A percentile compares a stretch with the other conserved stretches of the same genome.
These are phyloP conservation scores for Psidium guajava DNA, from an alignment of 345 rosid genomes.

Conservation along the genomic window DNA sequence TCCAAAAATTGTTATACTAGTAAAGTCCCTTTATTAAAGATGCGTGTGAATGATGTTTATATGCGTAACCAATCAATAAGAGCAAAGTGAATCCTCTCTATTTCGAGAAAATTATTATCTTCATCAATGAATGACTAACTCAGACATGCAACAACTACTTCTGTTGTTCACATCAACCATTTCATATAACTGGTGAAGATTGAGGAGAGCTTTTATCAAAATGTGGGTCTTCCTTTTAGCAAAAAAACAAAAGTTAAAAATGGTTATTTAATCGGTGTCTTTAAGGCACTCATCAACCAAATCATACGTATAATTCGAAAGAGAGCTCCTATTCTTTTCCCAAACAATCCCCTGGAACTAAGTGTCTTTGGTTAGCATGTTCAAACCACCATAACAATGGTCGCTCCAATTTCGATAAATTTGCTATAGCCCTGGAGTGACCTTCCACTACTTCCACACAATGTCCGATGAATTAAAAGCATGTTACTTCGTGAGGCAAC, in stretches of 20 bases:
- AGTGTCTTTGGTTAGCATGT: not conserved
- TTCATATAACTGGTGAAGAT: not conserved
- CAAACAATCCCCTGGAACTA: not conserved
- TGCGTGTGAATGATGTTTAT: too few relatives aligned
- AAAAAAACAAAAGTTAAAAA: too few relatives aligned
- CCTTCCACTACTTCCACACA: not conserved
- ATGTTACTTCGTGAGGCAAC: not conserved
- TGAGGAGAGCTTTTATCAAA: not conserved
- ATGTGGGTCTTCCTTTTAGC: too few relatives aligned
- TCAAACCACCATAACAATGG: not conserved
- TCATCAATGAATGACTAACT: not conserved
- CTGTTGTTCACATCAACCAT: not conserved
- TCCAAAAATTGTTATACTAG: too few relatives aligned
- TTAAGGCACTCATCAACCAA: not conserved
- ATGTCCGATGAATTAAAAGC: not conserved
- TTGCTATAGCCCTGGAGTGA: not conserved
- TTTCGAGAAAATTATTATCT: not conserved
- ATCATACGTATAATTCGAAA: not conserved
- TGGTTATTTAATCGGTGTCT: not conserved
- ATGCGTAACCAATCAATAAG: not conserved
- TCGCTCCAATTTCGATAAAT: not conserved
- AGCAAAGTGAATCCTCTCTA: not conserved
- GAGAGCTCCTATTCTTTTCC: not conserved
- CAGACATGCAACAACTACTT: not conserved
- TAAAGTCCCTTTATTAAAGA: too few relatives aligned